Base-by-base conservation (phyloP, 2,329 filamentous ascomycete genomes). In the Fusarium sp. region DNA sequence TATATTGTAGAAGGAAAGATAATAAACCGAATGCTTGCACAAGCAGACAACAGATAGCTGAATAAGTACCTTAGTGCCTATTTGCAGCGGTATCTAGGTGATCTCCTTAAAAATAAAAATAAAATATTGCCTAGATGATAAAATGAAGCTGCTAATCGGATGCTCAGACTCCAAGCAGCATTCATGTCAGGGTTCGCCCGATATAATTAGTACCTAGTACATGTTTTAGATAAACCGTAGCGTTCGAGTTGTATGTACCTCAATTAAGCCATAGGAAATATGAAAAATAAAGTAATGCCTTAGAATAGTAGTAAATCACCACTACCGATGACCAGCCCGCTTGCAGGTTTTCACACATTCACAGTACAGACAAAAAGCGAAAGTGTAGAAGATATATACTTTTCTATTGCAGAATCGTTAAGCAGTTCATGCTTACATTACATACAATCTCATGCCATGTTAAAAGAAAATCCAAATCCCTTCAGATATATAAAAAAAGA, bases 401-500 rank as follows among this genome's bases (percentile, higher is more conserved):
- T 74, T 73, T 76, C 71, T 76, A 76, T 76, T 75, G 62, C 60
- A 71, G 54, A 66, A 73, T 73, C 64, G 62, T 73, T 63, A 74
- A 74, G 64, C 62, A 27, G 52, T 67, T 65, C 63, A 69, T 75
- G 73, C 67, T 59, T 68, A 71, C 63, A 73, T 70, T 73, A 75
- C 61, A 70, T 58, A 72, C 74, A 76, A 76, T 76, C 67, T 76
- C 65, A 67, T 74, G 57, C 66, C 30, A 51, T 67, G 44, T 55
- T 40, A 40, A 57, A 67, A 37, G 46, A 63, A 61, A 67, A 56
- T 57, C 67, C 49, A 63, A 61, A 69, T 57, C 60, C 67, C 49
- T 68, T 65, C 60, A 68, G 40, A 63, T 59, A 65, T n/a, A 51
- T 49, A 37, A 61, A 57, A 55, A 49, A 75, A 64, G 44, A 75